A percentile compares a stretch with the other conserved stretches of the same genome.
These are phyloP conservation scores for Metschnikowia dekortorum DNA, from an alignment of 805 yeast species.

Conservation along the genomic window DNA sequence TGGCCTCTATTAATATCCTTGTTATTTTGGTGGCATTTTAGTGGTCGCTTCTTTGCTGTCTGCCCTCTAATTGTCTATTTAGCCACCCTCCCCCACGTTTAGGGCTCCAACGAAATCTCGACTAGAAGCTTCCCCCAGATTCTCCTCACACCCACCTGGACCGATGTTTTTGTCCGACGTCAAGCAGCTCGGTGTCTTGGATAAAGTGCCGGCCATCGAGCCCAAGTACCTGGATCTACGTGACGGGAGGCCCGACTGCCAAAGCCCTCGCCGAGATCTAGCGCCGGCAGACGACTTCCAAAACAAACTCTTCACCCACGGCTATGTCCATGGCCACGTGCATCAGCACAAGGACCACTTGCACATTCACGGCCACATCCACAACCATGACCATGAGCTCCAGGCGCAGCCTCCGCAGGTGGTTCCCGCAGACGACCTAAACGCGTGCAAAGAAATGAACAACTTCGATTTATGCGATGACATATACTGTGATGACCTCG, in stretches of 20 bases:
- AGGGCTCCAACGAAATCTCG: too few relatives aligned
- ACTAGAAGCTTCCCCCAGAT: too few relatives aligned
- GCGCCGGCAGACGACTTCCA: not conserved
- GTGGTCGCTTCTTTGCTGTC: too few relatives aligned
- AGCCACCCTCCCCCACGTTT: too few relatives aligned
- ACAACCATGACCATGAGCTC: conserved; percentile 40
- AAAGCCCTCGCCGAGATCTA: not conserved
- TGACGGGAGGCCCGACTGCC: not conserved
- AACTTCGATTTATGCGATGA: conserved; percentile 33
- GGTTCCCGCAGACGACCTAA: conserved; percentile 2
- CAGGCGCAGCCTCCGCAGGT: not conserved
- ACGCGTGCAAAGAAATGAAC: conserved; percentile 27
- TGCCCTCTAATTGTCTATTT: too few relatives aligned
- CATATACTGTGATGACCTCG: conserved; percentile 40
- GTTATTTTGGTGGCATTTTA: too few relatives aligned
- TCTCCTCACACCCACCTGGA: not conserved
- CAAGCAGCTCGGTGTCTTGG: not conserved
- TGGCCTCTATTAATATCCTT: too few relatives aligned
- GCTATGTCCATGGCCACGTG: conserved; percentile 65
- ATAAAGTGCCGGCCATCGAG: not conserved
- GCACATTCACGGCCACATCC: conserved; percentile 67
- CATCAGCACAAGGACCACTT: conserved; percentile 59
- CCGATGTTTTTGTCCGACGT: not conserved
- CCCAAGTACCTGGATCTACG: conserved; percentile 4
- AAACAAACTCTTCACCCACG: conserved; percentile 33